A percentile compares a stretch with the other conserved stretches of the same genome.
phyloP scores from a whole-genome alignment of 1,284 basidiomycete species.

The Lentinula novae-zelandiae region DNA sequence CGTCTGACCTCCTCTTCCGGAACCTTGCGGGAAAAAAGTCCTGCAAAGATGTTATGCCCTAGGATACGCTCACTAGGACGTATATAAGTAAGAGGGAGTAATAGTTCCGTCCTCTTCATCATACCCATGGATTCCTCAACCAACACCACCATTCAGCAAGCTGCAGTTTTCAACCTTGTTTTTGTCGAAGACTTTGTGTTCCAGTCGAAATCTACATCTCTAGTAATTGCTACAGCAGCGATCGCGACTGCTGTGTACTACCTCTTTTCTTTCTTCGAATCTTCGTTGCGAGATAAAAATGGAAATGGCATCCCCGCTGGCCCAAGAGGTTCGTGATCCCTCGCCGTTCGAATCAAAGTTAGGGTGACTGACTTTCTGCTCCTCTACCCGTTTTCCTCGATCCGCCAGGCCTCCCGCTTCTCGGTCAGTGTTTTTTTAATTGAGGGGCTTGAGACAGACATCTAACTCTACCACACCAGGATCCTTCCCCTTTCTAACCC shows the following conservation, averaged over 20 bases:
- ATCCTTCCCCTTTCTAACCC: conserved; percentile 25
- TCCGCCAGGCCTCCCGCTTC: neutral
- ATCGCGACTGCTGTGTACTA: neutral
- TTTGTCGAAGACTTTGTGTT: neutral
- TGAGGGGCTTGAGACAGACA: neutral
- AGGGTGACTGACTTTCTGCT: neutral
- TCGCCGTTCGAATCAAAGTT: neutral
- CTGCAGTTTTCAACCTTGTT: neutral
- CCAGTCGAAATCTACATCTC: neutral
- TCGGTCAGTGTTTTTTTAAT: neutral
- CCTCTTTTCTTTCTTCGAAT: neutral
- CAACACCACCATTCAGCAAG: neutral
- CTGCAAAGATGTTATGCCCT: neutral
- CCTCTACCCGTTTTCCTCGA: neutral
- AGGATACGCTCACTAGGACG: neutral
- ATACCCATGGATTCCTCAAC: neutral
- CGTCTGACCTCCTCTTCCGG: neutral
- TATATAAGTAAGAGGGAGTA: neutral
- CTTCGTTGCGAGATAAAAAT: neutral
- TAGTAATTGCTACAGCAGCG: neutral
- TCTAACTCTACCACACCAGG: neutral
- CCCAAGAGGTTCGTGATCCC: neutral
- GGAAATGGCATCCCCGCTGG: neutral
- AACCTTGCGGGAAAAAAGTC: neutral
- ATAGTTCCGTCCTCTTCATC: neutral